Percentiles rank a stretch among this genome's conserved stretches.
Evolutionary conservation across 371 early-diverging fungal species (phyloP).

Genomic region (Apophysomyces elegans): DNA sequence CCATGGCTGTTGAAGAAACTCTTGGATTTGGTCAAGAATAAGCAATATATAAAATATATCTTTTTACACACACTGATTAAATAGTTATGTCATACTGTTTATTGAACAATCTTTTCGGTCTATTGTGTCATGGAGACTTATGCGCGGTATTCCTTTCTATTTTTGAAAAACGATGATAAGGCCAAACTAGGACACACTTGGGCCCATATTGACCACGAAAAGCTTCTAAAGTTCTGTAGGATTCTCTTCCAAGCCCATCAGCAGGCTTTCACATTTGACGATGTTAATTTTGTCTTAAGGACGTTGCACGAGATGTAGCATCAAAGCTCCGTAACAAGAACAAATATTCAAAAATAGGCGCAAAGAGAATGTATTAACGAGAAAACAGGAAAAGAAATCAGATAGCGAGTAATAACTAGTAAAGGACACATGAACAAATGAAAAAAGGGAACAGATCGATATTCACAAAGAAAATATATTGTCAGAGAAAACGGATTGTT

Average conservation of each 20-base stretch:
- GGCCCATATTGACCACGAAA: slow-evolving; percentile 5
- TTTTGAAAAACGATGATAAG: too few relatives aligned
- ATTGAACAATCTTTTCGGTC: too few relatives aligned
- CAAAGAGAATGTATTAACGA: background rate
- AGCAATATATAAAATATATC: slow-evolving; percentile 9
- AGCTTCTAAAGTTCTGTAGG: background rate
- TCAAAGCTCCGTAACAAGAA: too few relatives aligned
- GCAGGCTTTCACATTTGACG: slow-evolving; percentile 9
- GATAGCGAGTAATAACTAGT: slow-evolving; percentile 6
- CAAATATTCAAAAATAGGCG: background rate
- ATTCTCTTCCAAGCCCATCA: background rate
- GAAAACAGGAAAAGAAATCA: background rate
- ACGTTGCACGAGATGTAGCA: background rate
- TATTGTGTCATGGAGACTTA: too few relatives aligned
- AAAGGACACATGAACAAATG: slow-evolving; percentile 1
- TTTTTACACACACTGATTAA: too few relatives aligned
- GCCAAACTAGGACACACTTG: background rate
- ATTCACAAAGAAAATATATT: slow-evolving; percentile 5
- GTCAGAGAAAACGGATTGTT: slow-evolving; percentile 25
- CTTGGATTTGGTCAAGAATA: slow-evolving; percentile 84
- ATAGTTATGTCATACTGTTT: too few relatives aligned
- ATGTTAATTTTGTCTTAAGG: slow-evolving; percentile 8
- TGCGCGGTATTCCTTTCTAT: too few relatives aligned
- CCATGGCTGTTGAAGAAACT: slow-evolving; percentile 94
- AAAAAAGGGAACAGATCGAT: slow-evolving; percentile 2